Evolutionary conservation across 2,329 filamentous ascomycete genomes (phyloP).

Genomic region (Hypomyces perniciosus): DNA sequence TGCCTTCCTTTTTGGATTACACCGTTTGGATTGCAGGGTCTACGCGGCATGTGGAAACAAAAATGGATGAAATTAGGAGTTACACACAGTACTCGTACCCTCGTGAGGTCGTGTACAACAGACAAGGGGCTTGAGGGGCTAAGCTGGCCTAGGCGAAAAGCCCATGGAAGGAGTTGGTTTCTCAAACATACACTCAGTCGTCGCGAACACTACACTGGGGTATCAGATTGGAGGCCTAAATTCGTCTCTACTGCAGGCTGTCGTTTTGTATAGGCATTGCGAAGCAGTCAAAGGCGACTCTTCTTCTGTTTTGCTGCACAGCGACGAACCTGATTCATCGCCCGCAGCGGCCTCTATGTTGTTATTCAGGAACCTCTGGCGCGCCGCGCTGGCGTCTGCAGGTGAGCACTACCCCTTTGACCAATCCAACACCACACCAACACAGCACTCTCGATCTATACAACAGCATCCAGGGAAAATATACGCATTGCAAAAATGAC

Average conservation of each 20-base stretch:
- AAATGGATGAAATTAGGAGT: too few relatives aligned
- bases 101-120: too few relatives aligned
- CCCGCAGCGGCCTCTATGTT: too few relatives aligned
- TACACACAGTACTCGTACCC: too few relatives aligned
- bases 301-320: background rate
- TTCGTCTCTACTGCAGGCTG: too few relatives aligned
- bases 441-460: background rate
- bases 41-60: too few relatives aligned
- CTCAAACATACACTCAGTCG: too few relatives aligned
- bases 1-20: too few relatives aligned
- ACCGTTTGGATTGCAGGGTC: too few relatives aligned
- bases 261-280: too few relatives aligned
- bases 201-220: background rate
- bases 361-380: conserved; percentile 26
- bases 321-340: background rate
- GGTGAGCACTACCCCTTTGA: conserved; percentile 16
- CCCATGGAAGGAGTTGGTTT: background rate
- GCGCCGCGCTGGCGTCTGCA: conserved; percentile 21
- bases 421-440: background rate
- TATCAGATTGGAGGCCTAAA: background rate
- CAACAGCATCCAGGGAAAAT: background rate
- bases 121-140: background rate
- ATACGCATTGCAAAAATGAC: background rate
- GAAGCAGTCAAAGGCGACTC: too few relatives aligned
- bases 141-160: background rate